Evolutionary conservation across 2,329 filamentous ascomycete species (phyloP), one percentile per base, ranked within the genome.

Genomic region (Bipolaris cookei): DNA sequence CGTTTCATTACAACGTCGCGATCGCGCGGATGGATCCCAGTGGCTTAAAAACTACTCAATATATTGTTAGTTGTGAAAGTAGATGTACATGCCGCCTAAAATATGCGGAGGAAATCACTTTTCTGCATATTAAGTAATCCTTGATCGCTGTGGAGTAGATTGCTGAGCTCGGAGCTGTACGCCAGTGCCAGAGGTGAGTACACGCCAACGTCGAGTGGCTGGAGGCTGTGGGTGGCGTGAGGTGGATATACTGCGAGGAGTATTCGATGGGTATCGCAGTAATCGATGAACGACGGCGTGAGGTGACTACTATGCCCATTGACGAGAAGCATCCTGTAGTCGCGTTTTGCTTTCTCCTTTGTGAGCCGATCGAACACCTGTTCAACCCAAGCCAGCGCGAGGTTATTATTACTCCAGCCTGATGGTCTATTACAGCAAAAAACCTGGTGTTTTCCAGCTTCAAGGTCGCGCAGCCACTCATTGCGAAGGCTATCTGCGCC

Each of bases 241-340:
- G 23, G 23, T 1, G 23, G 23, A 1, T 5, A 1, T 6, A 37
- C 34, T 1, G 34, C 34, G 34, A 37, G 34, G 3, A 63, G 54
- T 39, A 64, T 62, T 43, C 50, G 46, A 18, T 62, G 49, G 14
- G 50, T 11, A 42, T 65, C 37, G 43, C 56, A 63, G 28, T 58
- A 65, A 5, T 61, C 46, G 21, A 63, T 59, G 46, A 61, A 65
- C 3, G 47, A 43, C 18, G 32, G 49, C 20, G 59, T 56, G 3
- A 64, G 18, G 39, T 62, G 51, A 37, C 56, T 61, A 18, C 58
- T 54, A 53, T 65, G 51, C 42, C 63, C 51, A 30, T 63, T 44
- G 25, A 65, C n/a, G 41, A 63, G 59, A 4, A 23, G 23, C 3
- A 23, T 3, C 23, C 23, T 23, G 23, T 23, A 23, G 23, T 23